Percentiles rank a stretch among this genome's conserved stretches.
These are phyloP conservation scores for Nicotiana otophora DNA, from an alignment of 257 asterid species.

Conservation along the genomic window DNA sequence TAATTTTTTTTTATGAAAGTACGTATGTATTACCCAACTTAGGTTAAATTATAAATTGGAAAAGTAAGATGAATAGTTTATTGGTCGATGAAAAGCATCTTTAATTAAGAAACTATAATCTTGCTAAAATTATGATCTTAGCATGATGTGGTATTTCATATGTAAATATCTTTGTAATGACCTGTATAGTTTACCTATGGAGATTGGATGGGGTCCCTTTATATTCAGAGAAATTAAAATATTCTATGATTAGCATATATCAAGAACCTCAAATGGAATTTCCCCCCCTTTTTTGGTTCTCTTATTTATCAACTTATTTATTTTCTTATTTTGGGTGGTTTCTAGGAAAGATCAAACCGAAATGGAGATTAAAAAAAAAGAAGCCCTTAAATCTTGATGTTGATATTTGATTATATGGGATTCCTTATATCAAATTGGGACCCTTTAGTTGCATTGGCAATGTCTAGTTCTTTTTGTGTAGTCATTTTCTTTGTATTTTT, in stretches of 20 bases:
- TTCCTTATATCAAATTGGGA: not conserved
- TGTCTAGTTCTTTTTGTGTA: conserved; percentile 12
- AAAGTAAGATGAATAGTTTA: not conserved
- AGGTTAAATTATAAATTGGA: not conserved
- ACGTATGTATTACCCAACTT: not conserved
- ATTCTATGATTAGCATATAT: not conserved
- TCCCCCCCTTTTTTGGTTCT: not conserved
- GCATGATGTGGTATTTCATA: not conserved
- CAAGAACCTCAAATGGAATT: not conserved
- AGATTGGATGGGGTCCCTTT: not conserved
- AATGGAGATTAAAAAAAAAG: not conserved
- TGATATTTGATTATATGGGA: conserved; percentile 11
- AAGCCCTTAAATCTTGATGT: conserved; percentile 10
- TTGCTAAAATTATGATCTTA: not conserved
- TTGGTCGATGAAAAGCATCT: not conserved
- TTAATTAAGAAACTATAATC: not conserved
- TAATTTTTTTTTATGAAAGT: not conserved
- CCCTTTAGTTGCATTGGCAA: conserved; percentile 12
- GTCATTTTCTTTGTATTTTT: conserved; percentile 9
- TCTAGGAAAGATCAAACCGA: not conserved
- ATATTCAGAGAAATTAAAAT: not conserved
- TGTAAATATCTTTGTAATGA: not conserved
- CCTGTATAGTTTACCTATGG: not conserved
- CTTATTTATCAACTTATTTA: not conserved
- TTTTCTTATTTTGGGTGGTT: not conserved